Evolutionary conservation across 257 asterid species (phyloP), one percentile per base, ranked within the genome.

Genomic region (Nyctanthes arbortristis): DNA sequence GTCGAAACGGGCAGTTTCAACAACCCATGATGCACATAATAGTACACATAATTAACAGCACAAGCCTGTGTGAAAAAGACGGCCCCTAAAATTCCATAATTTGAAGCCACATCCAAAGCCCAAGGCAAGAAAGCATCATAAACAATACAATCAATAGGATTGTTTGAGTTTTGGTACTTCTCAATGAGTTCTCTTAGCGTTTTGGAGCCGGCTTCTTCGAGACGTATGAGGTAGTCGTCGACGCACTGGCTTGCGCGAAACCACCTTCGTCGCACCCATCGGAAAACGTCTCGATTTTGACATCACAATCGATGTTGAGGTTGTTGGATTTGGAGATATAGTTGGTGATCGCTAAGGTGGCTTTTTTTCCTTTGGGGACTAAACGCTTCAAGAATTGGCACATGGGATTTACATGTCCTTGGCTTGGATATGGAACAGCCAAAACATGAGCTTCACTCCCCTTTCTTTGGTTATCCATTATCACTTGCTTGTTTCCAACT

Each of bases 341-440:
- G 33, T 80, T 81, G 63, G 97, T 91, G 63, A 91, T 39, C 72
- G 84, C 78, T 1, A 89, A 33, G 25, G 95, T 91, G 75, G 93
- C 45, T 62, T 75, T 80, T 31, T 84, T 37, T 0, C 83, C 81
- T 74, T 86, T 84, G 79, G 79, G 83, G 70, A 63, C 83, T n/a
- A 89, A 65, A 32, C 95, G 91, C 66, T 87, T 91, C 76, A 87
- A 85, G 8, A 91, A 81, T 71, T 89, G 90, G 61, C 72, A 82
- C 85, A 89, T 70, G 13, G 97, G 97, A 24, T 85, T 91, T n/a
- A 91, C 78, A 77, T 89, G 97, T 77, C 97, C 97, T 80, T 89
- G 97, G 87, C 88, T 82, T 67, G 94, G 97, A 65, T 85, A 91
- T 25, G 97, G 95, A 36, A 88, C 5, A 0, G 83, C 90, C 61